Evolutionary conservation across 768 basidiomycete species (phyloP).

Genomic region (Termitomyces sp.): DNA sequence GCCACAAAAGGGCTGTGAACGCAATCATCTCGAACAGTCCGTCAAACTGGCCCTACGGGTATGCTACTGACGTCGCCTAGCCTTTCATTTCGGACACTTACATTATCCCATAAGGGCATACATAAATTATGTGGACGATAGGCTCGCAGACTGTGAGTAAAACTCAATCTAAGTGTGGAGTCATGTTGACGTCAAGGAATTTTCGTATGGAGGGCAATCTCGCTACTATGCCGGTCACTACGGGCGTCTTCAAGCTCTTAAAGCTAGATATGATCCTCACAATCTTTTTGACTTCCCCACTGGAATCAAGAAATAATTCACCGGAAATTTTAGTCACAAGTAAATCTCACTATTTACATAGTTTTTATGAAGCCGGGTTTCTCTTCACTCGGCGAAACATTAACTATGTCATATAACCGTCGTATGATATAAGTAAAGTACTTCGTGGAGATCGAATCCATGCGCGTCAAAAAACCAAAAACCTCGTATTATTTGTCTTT

Average conservation of each 20-base stretch:
- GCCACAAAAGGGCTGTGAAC: constrained; percentile 17
- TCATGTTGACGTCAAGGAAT: not conserved
- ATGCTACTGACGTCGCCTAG: not conserved
- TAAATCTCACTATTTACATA: too few species aligned
- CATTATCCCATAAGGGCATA: constrained; percentile 20
- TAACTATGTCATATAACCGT: too few species aligned
- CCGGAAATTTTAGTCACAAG: not conserved
- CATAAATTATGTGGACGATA: constrained; percentile 34
- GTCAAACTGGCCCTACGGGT: constrained; percentile 23
- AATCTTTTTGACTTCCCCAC: constrained; percentile 35
- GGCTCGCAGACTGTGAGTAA: constrained; percentile 25
- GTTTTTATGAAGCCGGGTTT: too few species aligned
- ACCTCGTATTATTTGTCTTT: too few species aligned
- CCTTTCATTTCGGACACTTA: not conserved
- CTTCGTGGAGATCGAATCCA: too few species aligned
- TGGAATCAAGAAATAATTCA: constrained; percentile 14
- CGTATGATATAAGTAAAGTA: too few species aligned
- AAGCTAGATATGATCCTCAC: constrained; percentile 27
- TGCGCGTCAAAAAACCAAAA: too few species aligned
- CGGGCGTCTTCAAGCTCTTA: constrained; percentile 23
- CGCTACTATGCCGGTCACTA: constrained; percentile 29
- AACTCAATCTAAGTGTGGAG: not conserved
- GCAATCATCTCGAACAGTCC: constrained; percentile 22
- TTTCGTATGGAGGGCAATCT: constrained; percentile 20
- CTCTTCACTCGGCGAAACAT: too few species aligned